Base-by-base conservation (phyloP, 2,329 filamentous ascomycete genomes). In the Colletotrichum sp. region DNA sequence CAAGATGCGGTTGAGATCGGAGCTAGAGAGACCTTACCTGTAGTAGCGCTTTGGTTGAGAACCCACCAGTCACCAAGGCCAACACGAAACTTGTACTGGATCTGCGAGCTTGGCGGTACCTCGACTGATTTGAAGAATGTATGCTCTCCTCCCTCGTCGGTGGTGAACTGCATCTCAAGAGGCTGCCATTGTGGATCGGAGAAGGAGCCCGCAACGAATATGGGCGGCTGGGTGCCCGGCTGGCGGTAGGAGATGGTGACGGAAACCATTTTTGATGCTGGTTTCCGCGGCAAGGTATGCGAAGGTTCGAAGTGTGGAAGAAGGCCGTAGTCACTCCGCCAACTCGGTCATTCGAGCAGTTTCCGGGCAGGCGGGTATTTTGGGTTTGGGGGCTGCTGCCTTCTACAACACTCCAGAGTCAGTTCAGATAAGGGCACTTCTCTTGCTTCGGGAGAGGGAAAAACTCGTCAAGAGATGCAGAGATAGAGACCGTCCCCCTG, bases 51-150 rank as follows among this genome's bases (percentile, higher is more conserved):
- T 74, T 95, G 92, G 79, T 95, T 91, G 62, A 95, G 83, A 28
- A 92, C 87, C 94, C 94, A 95, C 91, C 92, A 94, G 78, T 94
- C 90, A 64, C 91, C 91, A 24, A 88, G 82, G 12, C 93, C 94
- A 44, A 94, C 86, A 34, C 93, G 90, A 79, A 96, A 94, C 84
- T 95, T 96, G 88, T 95, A 96, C 80, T 94, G 92, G 78, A 95
- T 91, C 73, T 91, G 89, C 63, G 90, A 88, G 26, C 90, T 90
- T 26, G 90, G 86, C 21, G 90, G 86, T 9, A 90, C 87, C 44
- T 88, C 82, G 60, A 95, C 87, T 1, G 88, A 84, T 74, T 91
- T 91, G 59, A 84, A 87, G 81, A 94, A 96, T 15, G 89, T 81
- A 74, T 91, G 85, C 70, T 92, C 86, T n/a, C 89, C 90, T 44